Evolutionary conservation across 306 rosid genomes (phyloP), one percentile per base, ranked within the genome.

Genomic region (Vigna angularis): DNA sequence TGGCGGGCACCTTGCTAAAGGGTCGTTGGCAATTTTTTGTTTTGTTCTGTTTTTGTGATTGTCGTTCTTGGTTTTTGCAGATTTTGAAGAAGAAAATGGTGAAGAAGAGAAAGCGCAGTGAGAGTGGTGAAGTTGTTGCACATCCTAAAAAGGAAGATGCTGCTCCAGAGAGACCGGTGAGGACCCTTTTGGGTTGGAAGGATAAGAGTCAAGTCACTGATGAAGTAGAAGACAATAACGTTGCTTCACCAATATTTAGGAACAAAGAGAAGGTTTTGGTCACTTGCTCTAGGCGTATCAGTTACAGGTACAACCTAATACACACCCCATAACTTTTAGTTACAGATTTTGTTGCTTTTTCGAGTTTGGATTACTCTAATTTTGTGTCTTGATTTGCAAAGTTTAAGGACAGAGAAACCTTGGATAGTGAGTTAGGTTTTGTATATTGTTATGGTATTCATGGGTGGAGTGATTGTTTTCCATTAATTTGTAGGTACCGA

Each of bases 231-330:
- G 83, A 64, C 34, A 78, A 50, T 34, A 81, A 24, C 28, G 63
- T 0, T 48, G 85, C 68, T 66, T 78, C 91, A 13, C 74, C 88
- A 1, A 22, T 55, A 14, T 96, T 92, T 51, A 89, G 98, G 85
- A 92, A 92, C 86, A 95, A 95, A 73, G 98, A 95, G 86, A 92
- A 95, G 91, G 91, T 95, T 65, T 75, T 95, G 62, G 89, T 92
- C 42, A 91, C 98, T 75, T 95, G 98, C 79, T 91, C 99, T n/a
- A 90, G 99, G 22, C 98, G 99, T 9, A 95, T 95, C 52, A 86
- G 48, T 72, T 92, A 45, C 88, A 92, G 99, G 99, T 92, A 0
- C 14, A 59, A 68, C 16, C n/a, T 13, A 58, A 24, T 58, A 20
- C 72, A 40, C 16, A 13, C 14, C 44, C 38, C 64, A 42, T 36